Evolutionary conservation across 2,329 filamentous ascomycete species (phyloP).

Genomic region (Aspergillus felis): DNA sequence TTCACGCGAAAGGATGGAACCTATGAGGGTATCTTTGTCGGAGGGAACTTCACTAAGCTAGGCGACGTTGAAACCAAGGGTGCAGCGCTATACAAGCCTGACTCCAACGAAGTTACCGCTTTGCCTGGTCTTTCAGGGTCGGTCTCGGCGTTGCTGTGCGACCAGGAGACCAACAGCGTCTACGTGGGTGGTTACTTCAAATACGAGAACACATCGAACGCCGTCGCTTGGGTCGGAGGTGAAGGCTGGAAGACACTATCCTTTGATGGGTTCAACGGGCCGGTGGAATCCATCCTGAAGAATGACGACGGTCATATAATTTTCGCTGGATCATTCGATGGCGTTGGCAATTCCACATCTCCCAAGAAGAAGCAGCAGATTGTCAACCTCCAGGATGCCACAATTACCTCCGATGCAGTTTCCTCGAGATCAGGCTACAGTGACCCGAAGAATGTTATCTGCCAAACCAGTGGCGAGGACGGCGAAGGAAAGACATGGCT

Average conservation of each 20-base stretch:
- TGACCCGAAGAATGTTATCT: constrained; percentile 77
- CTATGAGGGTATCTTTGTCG: constrained; percentile 73
- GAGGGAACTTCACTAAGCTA: constrained; percentile 92
- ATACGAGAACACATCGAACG: constrained; percentile 78
- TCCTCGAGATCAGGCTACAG: constrained; percentile 64
- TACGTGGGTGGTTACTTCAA: constrained; percentile 88
- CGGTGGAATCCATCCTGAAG: constrained; percentile 79
- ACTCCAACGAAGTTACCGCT: constrained; percentile 65
- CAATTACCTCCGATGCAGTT: constrained; percentile 61
- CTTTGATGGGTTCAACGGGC: constrained; percentile 92
- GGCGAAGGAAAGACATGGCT: constrained; percentile 79
- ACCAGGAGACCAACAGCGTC: constrained; percentile 69
- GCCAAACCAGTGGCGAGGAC: constrained; percentile 65
- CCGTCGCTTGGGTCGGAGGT: constrained; percentile 70
- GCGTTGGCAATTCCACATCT: constrained; percentile 71
- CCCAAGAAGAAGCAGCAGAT: constrained; percentile 64
- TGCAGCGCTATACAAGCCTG: constrained; percentile 76
- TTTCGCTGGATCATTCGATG: constrained; percentile 87
- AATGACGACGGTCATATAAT: constrained; percentile 78
- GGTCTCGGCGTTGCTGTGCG: constrained; percentile 79
- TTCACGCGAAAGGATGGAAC: constrained; percentile 65
- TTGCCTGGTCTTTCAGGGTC: constrained; percentile 77
- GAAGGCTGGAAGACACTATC: constrained; percentile 74
- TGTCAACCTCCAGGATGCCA: constrained; percentile 78
- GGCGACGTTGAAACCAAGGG: constrained; percentile 71